These are phyloP conservation scores for Phalaenopsis equestris DNA, from an alignment of 106 monocot genomes.

Conservation along the genomic window DNA sequence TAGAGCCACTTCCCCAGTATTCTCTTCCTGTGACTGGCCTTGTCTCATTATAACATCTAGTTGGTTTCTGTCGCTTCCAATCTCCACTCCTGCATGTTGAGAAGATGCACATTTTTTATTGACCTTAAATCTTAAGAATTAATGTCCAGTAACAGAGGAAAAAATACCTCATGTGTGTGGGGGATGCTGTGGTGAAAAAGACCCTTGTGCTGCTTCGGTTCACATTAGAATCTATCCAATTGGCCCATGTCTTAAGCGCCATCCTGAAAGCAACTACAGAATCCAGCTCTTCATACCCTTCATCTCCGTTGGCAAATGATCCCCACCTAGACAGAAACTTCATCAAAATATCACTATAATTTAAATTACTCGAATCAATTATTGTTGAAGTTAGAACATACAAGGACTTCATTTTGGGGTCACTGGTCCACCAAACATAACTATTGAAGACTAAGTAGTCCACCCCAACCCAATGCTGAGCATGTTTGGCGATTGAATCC, in stretches of 20 bases:
- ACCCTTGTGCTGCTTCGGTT: slow-evolving; percentile 43
- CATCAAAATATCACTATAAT: background rate
- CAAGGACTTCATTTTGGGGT: slow-evolving; percentile 45
- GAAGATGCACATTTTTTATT: too few species aligned
- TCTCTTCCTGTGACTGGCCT: slow-evolving; percentile 35
- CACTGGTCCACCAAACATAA: slow-evolving; percentile 77
- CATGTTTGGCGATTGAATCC: slow-evolving; percentile 47
- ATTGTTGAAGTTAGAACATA: slow-evolving; percentile 5
- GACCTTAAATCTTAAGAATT: too few species aligned
- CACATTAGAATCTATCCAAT: slow-evolving; percentile 58
- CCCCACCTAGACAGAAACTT: slow-evolving; percentile 39
- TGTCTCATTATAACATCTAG: slow-evolving; percentile 64
- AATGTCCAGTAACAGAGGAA: background rate
- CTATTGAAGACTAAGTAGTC: slow-evolving; percentile 63
- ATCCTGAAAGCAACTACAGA: slow-evolving; percentile 35
- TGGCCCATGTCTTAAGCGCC: slow-evolving; percentile 64
- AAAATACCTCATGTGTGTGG: slow-evolving; percentile 60
- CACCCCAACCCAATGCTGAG: slow-evolving; percentile 38
- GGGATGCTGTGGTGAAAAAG: slow-evolving; percentile 68
- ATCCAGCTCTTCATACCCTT: slow-evolving; percentile 62
- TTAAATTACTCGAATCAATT: background rate
- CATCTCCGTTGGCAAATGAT: slow-evolving; percentile 46
- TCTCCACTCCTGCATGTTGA: slow-evolving; percentile 43
- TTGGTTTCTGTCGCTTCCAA: slow-evolving; percentile 40
- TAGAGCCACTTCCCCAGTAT: slow-evolving; percentile 58